Evolutionary conservation across 1,284 basidiomycete genomes (phyloP), one percentile per base, ranked within the genome.

Genomic region (Puccinia sorghi): DNA sequence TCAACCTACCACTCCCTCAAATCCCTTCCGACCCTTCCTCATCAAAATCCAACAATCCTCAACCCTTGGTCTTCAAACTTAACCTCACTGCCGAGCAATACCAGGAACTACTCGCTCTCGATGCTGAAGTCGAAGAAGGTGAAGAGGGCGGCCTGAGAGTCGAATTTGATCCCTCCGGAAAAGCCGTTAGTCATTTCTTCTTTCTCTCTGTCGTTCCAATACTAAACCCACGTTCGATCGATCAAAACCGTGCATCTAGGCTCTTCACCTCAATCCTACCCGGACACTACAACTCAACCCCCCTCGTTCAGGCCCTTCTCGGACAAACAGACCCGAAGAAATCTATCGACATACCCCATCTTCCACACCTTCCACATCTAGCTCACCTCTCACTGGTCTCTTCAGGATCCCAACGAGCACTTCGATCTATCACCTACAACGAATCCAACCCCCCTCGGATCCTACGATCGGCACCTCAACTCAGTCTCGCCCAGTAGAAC

Each of bases 101-200:
- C 48, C 43, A 67, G 25, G 66, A 78, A 43, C 67, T 78, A 1
- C 46, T 78, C 22, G 57, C 25, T 32, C 32, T 70, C 20, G 76
- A 78, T 63, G 66, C 66, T 3, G 76, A 78, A 17, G 67, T 78
- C 57, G 76, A 78, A 25, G 76, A 78, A 37, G 76, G 76, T 13
- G 76, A 78, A 39, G 76, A 78, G 37, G 76, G 76, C 39, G 76
- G 67, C 2, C 43, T 78, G 3, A 54, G 76, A 48, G 39, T 78
- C 6, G 76, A 78, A n/a, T 78, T 78, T 25, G 67, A 78, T 17
- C 50, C 50, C 11, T 37, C 27, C 46, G 75, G 75, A n/a, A 69
- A 78, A 52, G 75, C 50, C n/a, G 75, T 78, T 20, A 32, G 76
- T 69, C 9, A 56, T 27, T 20, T 22, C n/a, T 22, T 52, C n/a